Evolutionary conservation across 805 yeast genomes (phyloP).

Genomic region (Teunomyces lycoperdinae): DNA sequence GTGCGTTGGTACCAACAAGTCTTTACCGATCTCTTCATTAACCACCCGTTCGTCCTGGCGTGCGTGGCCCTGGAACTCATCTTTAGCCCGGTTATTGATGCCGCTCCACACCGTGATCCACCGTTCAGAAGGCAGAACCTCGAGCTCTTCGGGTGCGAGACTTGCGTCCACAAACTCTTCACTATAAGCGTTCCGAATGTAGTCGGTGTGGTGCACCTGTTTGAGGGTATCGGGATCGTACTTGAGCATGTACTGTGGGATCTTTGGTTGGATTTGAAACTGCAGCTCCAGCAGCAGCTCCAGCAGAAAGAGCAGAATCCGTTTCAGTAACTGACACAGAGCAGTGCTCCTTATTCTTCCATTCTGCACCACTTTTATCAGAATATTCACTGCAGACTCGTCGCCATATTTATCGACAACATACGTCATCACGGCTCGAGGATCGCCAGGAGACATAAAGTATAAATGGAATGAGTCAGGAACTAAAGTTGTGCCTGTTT

Average conservation of each 20-base stretch:
- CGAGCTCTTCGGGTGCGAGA: slow-evolving; percentile 34
- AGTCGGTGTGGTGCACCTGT: slow-evolving; percentile 34
- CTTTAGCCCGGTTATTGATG: slow-evolving; percentile 18
- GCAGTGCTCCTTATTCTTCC: slow-evolving; percentile 51
- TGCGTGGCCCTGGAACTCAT: slow-evolving; percentile 7
- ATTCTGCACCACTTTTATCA: slow-evolving; percentile 52
- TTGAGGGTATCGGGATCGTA: slow-evolving; percentile 25
- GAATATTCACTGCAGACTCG: no score
- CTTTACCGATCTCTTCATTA: neutral
- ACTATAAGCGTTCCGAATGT: slow-evolving; percentile 34
- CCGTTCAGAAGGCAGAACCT: slow-evolving; percentile 29
- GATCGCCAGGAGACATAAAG: slow-evolving; percentile 55
- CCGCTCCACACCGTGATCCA: slow-evolving; percentile 43
- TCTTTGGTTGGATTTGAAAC: neutral
- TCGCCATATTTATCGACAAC: slow-evolving; percentile 38
- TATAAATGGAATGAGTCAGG: slow-evolving; percentile 65
- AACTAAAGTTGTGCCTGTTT: slow-evolving; percentile 21
- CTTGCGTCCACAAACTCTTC: slow-evolving; percentile 33
- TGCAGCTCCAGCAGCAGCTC: neutral
- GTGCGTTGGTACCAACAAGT: neutral
- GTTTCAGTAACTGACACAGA: slow-evolving; percentile 38
- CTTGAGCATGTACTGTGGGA: slow-evolving; percentile 15
- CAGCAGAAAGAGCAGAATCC: neutral
- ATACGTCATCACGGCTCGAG: slow-evolving; percentile 46
- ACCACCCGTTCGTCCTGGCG: neutral